Evolutionary conservation across 73 alveolate genomes (phyloP).

Genomic region (Uronychia binucleata): DNA sequence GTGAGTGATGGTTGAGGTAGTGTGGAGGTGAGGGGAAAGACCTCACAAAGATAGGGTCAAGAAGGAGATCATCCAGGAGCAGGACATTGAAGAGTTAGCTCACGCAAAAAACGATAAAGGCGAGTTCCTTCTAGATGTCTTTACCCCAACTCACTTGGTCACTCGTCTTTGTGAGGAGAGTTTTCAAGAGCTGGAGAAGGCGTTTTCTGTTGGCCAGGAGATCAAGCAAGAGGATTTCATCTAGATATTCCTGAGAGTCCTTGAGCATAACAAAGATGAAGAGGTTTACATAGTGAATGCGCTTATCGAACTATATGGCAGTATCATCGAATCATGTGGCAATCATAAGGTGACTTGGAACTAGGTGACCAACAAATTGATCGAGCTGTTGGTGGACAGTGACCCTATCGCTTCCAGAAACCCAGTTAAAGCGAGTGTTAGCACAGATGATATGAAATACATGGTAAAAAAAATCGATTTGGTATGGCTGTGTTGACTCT

Average conservation of each 20-base stretch:
- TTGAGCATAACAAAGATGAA: constrained; percentile 48
- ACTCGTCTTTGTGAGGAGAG: background rate
- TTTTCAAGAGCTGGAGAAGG: background rate
- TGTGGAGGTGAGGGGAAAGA: background rate
- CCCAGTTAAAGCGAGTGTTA: background rate
- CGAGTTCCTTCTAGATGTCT: background rate
- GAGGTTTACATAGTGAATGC: constrained; percentile 46
- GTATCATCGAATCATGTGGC: constrained; percentile 8
- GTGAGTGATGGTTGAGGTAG: background rate
- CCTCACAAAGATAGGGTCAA: background rate
- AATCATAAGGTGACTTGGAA: constrained; percentile 21
- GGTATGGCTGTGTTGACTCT: background rate
- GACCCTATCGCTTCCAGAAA: constrained; percentile 1
- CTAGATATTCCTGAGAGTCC: constrained; percentile 36
- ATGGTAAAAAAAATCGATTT: background rate
- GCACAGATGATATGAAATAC: background rate
- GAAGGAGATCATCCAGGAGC: background rate
- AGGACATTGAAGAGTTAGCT: background rate
- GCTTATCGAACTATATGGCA: constrained; percentile 28
- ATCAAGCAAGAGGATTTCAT: constrained; percentile 12
- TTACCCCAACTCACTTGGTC: background rate
- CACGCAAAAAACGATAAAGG: background rate
- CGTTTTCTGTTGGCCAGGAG: background rate
- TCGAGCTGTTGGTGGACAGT: constrained; percentile 31
- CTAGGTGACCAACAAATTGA: constrained; percentile 21